phyloP scores from a whole-genome alignment of 495 filamentous ascomycete species.

The Lasiosphaeria miniovina region DNA sequence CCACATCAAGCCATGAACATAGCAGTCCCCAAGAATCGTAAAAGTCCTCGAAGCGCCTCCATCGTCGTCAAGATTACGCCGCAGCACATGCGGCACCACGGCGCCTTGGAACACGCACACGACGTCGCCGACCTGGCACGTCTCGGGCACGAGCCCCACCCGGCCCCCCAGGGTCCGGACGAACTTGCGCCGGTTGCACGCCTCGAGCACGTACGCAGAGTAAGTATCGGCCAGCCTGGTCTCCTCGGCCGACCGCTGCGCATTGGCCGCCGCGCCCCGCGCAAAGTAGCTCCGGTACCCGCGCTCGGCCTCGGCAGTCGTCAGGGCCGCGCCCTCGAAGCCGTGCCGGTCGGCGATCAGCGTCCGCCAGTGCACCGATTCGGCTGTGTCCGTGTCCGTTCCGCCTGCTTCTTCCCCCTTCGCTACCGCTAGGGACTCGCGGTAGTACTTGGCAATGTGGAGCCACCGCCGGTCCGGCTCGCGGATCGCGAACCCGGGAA shows the following conservation, averaged over 20 bases:
- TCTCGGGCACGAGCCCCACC: not conserved
- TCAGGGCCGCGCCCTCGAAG: not conserved
- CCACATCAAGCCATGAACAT: not conserved
- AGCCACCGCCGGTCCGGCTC: not conserved
- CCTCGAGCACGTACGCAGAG: not conserved
- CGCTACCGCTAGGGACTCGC: not conserved
- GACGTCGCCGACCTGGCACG: not conserved
- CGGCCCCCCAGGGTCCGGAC: too few species aligned
- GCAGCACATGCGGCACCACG: not conserved
- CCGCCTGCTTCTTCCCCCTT: not conserved
- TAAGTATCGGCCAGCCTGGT: not conserved
- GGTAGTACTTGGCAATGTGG: too few species aligned
- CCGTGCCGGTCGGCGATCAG: not conserved
- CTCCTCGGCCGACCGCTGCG: not conserved
- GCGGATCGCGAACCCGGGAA: not conserved
- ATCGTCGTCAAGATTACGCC: not conserved
- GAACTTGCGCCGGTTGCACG: not conserved
- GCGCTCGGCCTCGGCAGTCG: not conserved
- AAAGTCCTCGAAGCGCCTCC: not conserved
- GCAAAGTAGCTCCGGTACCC: not conserved
- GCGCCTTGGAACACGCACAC: not conserved
- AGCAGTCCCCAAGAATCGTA: not conserved
- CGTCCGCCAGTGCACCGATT: not conserved
- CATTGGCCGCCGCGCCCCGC: too few species aligned
- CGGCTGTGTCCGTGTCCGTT: not conserved